phyloP scores from a whole-genome alignment of 2,329 filamentous ascomycete species.

The Hypoxylon sp. region DNA sequence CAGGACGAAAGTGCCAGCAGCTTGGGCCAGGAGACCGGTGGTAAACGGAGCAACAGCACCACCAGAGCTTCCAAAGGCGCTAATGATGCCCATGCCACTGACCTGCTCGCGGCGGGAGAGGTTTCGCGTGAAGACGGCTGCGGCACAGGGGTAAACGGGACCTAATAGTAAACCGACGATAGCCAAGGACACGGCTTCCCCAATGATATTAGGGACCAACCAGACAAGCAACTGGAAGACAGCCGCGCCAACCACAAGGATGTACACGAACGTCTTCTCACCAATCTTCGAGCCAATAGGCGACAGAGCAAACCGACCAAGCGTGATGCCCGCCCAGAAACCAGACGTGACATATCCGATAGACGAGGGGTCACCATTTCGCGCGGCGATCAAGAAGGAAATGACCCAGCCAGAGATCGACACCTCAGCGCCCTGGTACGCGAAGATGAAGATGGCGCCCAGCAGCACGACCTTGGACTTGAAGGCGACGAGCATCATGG shows the following conservation, averaged over 20 bases:
- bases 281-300: slow-evolving; percentile 76
- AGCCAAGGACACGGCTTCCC: slow-evolving; percentile 75
- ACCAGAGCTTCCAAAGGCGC: slow-evolving; percentile 77
- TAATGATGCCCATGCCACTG: slow-evolving; percentile 76
- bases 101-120: slow-evolving; percentile 73
- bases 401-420: slow-evolving; percentile 90
- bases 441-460: slow-evolving; percentile 85
- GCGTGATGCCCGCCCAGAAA: slow-evolving; percentile 80
- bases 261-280: slow-evolving; percentile 78
- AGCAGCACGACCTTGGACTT: slow-evolving; percentile 75
- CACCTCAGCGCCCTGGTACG: slow-evolving; percentile 88
- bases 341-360: slow-evolving; percentile 86
- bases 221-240: slow-evolving; percentile 83
- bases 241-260: slow-evolving; percentile 72
- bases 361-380: slow-evolving; percentile 75
- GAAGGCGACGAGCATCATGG: slow-evolving; percentile 64
- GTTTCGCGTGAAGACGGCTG: slow-evolving; percentile 72
- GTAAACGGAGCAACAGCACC: slow-evolving; percentile 77
- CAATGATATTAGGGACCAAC: slow-evolving; percentile 81
- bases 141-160: slow-evolving; percentile 82
- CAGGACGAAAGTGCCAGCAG: slow-evolving; percentile 73
- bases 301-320: slow-evolving; percentile 80
- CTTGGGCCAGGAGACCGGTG: slow-evolving; percentile 75
- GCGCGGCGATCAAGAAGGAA: slow-evolving; percentile 82
- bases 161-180: slow-evolving; percentile 83